Evolutionary conservation across 495 filamentous ascomycete genomes (phyloP), one percentile per base, ranked within the genome.

Genomic region (Lasiosphaeria miniovina): DNA sequence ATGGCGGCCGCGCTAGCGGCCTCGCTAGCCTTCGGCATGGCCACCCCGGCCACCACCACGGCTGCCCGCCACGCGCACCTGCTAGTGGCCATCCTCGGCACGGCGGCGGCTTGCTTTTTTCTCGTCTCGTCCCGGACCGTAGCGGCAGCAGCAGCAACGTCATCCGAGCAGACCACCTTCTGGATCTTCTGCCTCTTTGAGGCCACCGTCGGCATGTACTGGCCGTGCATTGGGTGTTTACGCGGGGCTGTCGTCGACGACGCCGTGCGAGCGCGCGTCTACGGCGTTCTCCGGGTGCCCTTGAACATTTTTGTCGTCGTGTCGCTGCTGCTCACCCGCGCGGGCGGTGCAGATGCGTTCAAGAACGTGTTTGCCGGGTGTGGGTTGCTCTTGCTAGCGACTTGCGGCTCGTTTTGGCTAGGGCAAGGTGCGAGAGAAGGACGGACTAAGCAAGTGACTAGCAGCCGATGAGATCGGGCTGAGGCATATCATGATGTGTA

Each of bases 1-100:
- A 86, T 86, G 82, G 77, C 77, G 12, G 70, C 75, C 3, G 80
- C 80, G 61, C 78, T 83, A 72, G 72, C 80, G 1, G 78, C 80
- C 24, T 74, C 78, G 32, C 70, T 75, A 10, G 65, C 66, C 38
- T 85, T 75, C 64, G 77, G 66, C 64, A 71, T 72, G 36, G 60
- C 73, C 65, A 14, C 31, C n/a, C 1, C 41, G 4, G 72, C 63
- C 49, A 65, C 64, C 43, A 73, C 62, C 36, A 60, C 46, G 4
- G 59, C 60, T 3, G 54, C 67, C 33, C 64, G 57, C 17, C 68
- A 73, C 63, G 66, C 66, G 41, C 64, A 58, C 6, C 70, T 74
- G 41, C 70, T 83, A 0, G 59, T 80, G 2, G 64, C 65, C 11
- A 67, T 74, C 48, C 61, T 76, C 6, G 68, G 71, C 33, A 64